Percentiles rank a stretch among this genome's conserved stretches.
Evolutionary conservation across 306 rosid genomes (phyloP).

Genomic region (Psophocarpus tetragonolobus): DNA sequence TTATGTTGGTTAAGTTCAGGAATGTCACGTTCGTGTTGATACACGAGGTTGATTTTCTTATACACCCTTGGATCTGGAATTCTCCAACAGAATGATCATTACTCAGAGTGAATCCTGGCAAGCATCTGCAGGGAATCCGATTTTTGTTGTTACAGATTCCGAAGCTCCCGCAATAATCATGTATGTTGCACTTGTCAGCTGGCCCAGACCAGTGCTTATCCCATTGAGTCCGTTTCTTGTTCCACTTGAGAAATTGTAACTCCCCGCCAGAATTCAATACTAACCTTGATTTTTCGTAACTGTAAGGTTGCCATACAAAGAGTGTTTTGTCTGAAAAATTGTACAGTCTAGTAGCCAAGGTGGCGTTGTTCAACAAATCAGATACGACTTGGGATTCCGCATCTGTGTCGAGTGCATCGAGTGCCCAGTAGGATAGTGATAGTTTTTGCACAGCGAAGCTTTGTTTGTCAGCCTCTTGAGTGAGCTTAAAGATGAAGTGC

Average conservation of each 20-base stretch:
- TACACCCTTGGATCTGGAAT: constrained; percentile 26
- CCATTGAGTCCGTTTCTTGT: background rate
- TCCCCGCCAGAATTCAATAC: constrained; percentile 26
- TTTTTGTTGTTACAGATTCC: constrained; percentile 24
- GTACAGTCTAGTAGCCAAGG: background rate
- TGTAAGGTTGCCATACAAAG: no score
- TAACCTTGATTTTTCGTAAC: constrained; percentile 1
- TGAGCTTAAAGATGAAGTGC: constrained; percentile 27
- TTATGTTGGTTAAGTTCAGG: constrained; percentile 26
- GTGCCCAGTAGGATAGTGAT: constrained; percentile 1
- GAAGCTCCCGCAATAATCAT: constrained; percentile 41
- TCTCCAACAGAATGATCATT: background rate
- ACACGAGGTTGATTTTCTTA: background rate
- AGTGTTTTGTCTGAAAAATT: background rate
- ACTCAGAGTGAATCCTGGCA: constrained; percentile 48
- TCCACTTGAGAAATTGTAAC: background rate
- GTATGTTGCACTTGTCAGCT: background rate
- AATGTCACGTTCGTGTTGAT: background rate
- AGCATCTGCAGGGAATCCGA: constrained; percentile 33
- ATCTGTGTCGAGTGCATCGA: background rate
- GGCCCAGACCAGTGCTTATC: background rate
- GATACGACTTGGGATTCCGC: background rate
- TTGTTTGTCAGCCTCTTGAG: background rate
- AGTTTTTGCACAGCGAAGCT: background rate
- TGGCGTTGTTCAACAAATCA: background rate